Evolutionary conservation across 345 rosid species (phyloP), one percentile per base, ranked within the genome.

Genomic region (Citropsis articulata): DNA sequence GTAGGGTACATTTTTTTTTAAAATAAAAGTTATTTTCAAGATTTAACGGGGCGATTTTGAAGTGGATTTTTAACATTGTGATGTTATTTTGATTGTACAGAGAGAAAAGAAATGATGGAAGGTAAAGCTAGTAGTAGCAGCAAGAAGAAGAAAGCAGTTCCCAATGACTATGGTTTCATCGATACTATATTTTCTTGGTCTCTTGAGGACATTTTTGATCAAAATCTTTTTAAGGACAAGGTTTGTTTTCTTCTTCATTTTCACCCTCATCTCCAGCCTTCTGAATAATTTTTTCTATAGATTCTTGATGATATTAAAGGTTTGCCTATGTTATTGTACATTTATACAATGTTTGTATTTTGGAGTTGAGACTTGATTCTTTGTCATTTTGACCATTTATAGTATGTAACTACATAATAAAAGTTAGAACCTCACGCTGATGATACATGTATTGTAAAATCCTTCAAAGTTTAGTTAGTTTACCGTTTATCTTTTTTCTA

Each of bases 81-180:
- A 53, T 53, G 7, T 18, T 5, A 53, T 16, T 53, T 53, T 53
- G 57, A 53, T 53, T 53, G 19, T 0, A 5, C 57, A 18, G 22
- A 53, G 57, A 18, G 57, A 53, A 7, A 18, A 19, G n/a, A 53
- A 53, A 18, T 53, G 57, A 53, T 50, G 57, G 21, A 53, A 18
- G 7, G 57, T 53, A 22, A 53, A 19, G 22, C 50, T 12, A 45
- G 18, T 45, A 45, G 50, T 13, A 53, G 57, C 19, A 53, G 57
- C 57, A 53, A 53, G 57, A 3, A 87, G 82, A n/a, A 67, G 77
- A 71, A 80, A 77, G 76, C 67, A 73, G 24, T 4, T 56, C 25
- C 12, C 61, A 22, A 21, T 21, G 25, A 57, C 61, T 19, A 57
- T 57, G 61, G 61, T 57, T 57, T 57, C 25, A 57, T 7, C 6